Evolutionary conservation across 2,329 filamentous ascomycete genomes (phyloP), one percentile per base, ranked within the genome.

Genomic region (Aureobasidium subglaciale): DNA sequence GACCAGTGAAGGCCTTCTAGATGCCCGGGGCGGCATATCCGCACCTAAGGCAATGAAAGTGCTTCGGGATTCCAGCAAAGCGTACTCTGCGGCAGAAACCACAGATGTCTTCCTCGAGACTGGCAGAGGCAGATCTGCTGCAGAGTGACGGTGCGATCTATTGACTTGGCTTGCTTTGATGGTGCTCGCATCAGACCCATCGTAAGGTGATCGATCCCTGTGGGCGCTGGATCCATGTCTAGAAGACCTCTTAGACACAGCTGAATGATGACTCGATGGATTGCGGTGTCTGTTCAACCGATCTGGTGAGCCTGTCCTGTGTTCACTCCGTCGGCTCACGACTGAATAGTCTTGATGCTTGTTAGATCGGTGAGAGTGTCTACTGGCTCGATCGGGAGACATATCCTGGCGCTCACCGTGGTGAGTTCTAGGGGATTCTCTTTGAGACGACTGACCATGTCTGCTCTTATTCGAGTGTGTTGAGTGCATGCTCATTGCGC

Each of bases 171-270:
- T 48, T 3, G 54, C 41, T 56, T 67, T 67, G 59, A 65, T 60
- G n/a, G 63, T 67, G 57, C 61, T 64, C 10, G 60, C 63, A 1
- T 63, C 63, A 10, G 64, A 66, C 9, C 60, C 54, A n/a, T 58
- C 53, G 6, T 57, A 58, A 13, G 58, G 29, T 7, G 54, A 56
- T 9, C 2, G 4, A 18, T 49, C 54, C 35, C 54, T 46, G 42
- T 50, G 32, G 3, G 13, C 15, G 32, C n/a, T 32, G 25, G 41
- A 34, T n/a, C n/a, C 29, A 30, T 45, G 52, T n/a, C 27, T 55
- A 9, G 52, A 25, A 3, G 40, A 30, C 5, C 16, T 20, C 11
- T 18, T 53, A 13, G 48, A 53, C 5, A 27, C 25, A 8, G 13
- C 24, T 7, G 25, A 53, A 15, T 18, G 35, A 41, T 53, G 48